These are phyloP conservation scores for Schoenoplectus tabernaemontani DNA, from an alignment of 202 grass and related monocot species.

Conservation along the genomic window DNA sequence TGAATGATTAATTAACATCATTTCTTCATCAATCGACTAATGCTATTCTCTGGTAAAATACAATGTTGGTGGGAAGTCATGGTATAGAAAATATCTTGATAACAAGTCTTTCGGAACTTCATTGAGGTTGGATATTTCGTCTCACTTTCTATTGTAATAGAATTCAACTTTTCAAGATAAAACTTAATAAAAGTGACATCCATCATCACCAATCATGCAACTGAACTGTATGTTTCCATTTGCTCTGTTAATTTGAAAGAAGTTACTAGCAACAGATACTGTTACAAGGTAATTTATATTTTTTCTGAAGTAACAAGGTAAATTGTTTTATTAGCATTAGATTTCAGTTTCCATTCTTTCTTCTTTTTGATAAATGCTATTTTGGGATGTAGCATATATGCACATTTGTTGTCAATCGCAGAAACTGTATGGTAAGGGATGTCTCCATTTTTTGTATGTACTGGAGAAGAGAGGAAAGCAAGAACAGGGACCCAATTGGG, in stretches of 20 bases:
- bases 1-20: constrained; percentile 2
- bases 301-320: neutral
- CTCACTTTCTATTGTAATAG: neutral
- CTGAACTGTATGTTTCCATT: neutral
- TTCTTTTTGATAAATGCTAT: neutral
- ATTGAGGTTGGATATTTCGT: constrained; percentile 13
- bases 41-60: neutral
- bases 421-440: neutral
- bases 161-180: neutral
- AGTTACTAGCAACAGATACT: neutral
- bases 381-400: neutral
- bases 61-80: constrained; percentile 7
- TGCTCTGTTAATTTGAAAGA: neutral
- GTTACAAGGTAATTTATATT: neutral
- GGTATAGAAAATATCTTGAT: neutral
- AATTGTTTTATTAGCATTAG: neutral
- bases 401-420: neutral
- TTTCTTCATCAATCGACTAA: constrained; percentile 12
- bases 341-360: neutral
- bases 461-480: neutral
- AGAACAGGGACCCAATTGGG: neutral
- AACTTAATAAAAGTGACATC: neutral
- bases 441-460: neutral
- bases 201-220: neutral
- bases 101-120: neutral